Evolutionary conservation across 331 rosid genomes (phyloP).

Genomic region (Pyracantha coccinea): DNA sequence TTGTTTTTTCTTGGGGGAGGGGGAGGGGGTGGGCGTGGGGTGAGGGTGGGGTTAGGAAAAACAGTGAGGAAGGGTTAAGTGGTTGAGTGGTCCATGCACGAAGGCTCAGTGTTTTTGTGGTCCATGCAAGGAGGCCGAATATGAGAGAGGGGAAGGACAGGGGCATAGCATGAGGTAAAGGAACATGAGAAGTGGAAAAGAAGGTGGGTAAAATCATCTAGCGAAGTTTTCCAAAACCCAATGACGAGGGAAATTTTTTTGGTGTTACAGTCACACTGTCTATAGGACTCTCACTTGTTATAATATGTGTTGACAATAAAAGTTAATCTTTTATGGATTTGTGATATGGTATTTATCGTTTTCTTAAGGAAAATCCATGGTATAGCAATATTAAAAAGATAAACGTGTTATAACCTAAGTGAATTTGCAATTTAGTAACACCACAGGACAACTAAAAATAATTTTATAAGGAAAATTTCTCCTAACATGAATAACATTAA

Average conservation of each 20-base stretch:
- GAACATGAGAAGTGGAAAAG: constrained; percentile 28
- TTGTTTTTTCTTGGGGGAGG: neutral
- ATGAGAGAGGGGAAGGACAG: neutral
- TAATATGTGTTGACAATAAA: neutral
- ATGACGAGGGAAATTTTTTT: neutral
- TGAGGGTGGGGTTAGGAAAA: constrained; percentile 12
- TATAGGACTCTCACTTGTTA: neutral
- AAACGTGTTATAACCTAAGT: too few species aligned
- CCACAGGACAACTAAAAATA: too few species aligned
- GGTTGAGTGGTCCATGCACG: constrained; percentile 57
- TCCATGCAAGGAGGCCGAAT: constrained; percentile 58
- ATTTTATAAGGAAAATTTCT: too few species aligned
- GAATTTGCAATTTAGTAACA: too few species aligned
- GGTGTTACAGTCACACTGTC: neutral
- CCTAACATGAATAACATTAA: too few species aligned
- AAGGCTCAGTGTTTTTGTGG: constrained; percentile 65
- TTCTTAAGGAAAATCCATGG: too few species aligned
- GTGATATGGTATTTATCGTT: too few species aligned
- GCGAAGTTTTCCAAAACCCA: neutral
- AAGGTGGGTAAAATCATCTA: neutral
- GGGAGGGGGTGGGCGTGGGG: constrained; percentile 5
- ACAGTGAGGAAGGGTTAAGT: constrained; percentile 26
- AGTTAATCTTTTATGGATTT: too few species aligned
- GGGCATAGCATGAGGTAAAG: constrained; percentile 19
- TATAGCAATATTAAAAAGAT: too few species aligned